These are phyloP conservation scores for Moniliophthora roreri DNA, from an alignment of 1,284 basidiomycete species.

Conservation along the genomic window DNA sequence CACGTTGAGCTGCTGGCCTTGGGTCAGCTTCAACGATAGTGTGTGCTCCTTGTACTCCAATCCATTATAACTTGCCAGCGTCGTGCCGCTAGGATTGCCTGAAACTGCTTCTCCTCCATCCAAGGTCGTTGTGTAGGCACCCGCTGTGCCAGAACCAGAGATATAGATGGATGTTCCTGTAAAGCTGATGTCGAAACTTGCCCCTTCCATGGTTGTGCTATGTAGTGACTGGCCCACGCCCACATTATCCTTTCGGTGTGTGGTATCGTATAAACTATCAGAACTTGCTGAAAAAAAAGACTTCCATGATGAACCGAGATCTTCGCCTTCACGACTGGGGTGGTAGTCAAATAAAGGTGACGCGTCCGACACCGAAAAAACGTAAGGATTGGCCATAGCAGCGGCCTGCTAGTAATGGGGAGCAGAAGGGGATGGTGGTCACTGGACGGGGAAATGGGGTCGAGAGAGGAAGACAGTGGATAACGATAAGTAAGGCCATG, in stretches of 20 bases:
- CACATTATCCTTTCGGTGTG: slow-evolving; percentile 14
- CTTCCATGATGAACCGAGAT: slow-evolving; percentile 12
- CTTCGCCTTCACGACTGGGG: not conserved
- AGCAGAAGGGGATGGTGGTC: too few relatives aligned
- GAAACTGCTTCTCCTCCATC: slow-evolving; percentile 11
- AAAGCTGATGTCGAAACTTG: slow-evolving; percentile 17
- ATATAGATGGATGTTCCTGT: slow-evolving; percentile 16
- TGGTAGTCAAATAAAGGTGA: not conserved
- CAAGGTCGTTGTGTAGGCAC: slow-evolving; percentile 18
- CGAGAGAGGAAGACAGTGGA: too few relatives aligned
- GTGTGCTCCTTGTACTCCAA: slow-evolving; percentile 17
- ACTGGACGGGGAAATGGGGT: too few relatives aligned
- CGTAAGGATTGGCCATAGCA: slow-evolving; percentile 8
- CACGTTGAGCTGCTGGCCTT: slow-evolving; percentile 12
- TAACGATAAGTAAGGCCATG: too few relatives aligned
- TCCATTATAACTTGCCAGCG: slow-evolving; percentile 17
- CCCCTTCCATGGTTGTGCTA: slow-evolving; percentile 14
- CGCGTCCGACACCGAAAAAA: slow-evolving; percentile 9
- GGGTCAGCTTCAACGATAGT: slow-evolving; percentile 14
- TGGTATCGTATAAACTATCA: slow-evolving; percentile 17
- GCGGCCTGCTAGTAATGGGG: too few relatives aligned
- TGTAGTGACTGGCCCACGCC: slow-evolving; percentile 17
- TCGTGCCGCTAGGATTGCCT: slow-evolving; percentile 13
- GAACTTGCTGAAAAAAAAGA: slow-evolving; percentile 14
- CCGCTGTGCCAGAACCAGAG: slow-evolving; percentile 18